phyloP scores from a whole-genome alignment of 2,329 filamentous ascomycete genomes.

The Dothideomycetidae sp. region DNA sequence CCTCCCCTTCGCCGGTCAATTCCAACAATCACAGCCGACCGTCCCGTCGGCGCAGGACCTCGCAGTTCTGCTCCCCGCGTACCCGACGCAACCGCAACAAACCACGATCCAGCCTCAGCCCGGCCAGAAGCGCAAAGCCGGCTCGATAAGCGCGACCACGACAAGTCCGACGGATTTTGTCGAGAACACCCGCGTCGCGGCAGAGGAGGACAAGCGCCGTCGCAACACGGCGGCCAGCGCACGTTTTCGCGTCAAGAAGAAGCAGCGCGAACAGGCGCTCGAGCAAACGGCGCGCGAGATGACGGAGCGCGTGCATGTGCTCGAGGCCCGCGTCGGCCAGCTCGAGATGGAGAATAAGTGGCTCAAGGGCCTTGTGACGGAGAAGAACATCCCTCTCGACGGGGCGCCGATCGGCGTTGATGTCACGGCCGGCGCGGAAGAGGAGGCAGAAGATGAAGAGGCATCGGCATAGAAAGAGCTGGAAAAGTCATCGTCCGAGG shows the following conservation, averaged over 20 bases:
- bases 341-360: slow-evolving; percentile 40
- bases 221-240: slow-evolving; percentile 40
- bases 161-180: slow-evolving; percentile 26
- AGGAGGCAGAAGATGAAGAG: slow-evolving; percentile 1
- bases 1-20: slow-evolving; percentile 12
- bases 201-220: slow-evolving; percentile 40
- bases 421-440: not conserved
- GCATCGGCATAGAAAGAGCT: not conserved
- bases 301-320: slow-evolving; percentile 31
- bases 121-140: slow-evolving; percentile 34
- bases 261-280: slow-evolving; percentile 38
- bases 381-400: slow-evolving; percentile 27
- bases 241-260: slow-evolving; percentile 41
- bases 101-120: slow-evolving; percentile 11
- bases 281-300: slow-evolving; percentile 39
- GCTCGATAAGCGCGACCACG: not conserved
- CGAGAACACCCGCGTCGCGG: slow-evolving; percentile 32
- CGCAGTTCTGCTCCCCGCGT: slow-evolving; percentile 8
- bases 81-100: slow-evolving; percentile 15
- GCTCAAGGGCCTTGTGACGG: slow-evolving; percentile 38
- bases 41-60: slow-evolving; percentile 14
- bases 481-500: not conserved
- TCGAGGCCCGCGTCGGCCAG: slow-evolving; percentile 34
- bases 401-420: not conserved
- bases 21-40: slow-evolving; percentile 12